These are phyloP conservation scores for Magnolia sinica DNA, from an alignment of 164 flowering plant species.

Conservation along the genomic window DNA sequence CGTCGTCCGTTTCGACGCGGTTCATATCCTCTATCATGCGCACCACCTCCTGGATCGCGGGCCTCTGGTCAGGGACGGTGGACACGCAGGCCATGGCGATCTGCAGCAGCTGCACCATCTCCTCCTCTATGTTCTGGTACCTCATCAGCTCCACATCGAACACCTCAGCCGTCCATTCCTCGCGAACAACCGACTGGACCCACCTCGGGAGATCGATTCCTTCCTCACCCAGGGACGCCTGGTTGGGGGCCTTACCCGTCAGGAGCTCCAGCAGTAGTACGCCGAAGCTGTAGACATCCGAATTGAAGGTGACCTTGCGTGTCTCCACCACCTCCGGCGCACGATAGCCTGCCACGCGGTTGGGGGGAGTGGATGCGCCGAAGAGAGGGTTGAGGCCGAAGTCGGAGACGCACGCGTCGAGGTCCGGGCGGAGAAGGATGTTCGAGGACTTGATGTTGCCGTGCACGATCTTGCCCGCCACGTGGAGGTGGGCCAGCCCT, in stretches of 20 bases:
- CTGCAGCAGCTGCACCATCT: conserved; percentile 94
- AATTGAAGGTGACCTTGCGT: conserved; percentile 68
- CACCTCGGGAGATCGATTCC: conserved; percentile 95
- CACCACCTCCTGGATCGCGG: conserved; percentile 66
- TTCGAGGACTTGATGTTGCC: conserved; percentile 96
- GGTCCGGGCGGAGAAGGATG: conserved; percentile 65
- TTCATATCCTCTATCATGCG: conserved; percentile 80
- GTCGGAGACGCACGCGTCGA: conserved; percentile 64
- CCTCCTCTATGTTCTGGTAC: conserved; percentile 78
- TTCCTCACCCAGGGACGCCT: conserved; percentile 84
- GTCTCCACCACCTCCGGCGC: conserved; percentile 93
- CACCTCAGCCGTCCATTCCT: conserved; percentile 99
- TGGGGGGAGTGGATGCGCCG: conserved; percentile 45
- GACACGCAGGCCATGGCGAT: conserved; percentile 92
- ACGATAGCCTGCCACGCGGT: conserved; percentile 83
- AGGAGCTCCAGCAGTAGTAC: conserved; percentile 75
- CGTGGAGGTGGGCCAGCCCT: conserved; percentile 80
- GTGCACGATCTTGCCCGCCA: conserved; percentile 58
- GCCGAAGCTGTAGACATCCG: conserved; percentile 94
- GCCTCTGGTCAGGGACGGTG: conserved; percentile 81
- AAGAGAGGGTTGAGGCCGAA: conserved; percentile 77
- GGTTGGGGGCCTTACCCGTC: conserved; percentile 94
- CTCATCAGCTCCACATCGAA: conserved; percentile 92
- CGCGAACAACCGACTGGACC: conserved; percentile 96
- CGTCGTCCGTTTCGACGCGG: conserved; percentile 68